A percentile compares a stretch with the other conserved stretches of the same genome.
Conservation (phyloP, 768 basidiomycete genomes). For the Pleurotus cornucopiae region DNA sequence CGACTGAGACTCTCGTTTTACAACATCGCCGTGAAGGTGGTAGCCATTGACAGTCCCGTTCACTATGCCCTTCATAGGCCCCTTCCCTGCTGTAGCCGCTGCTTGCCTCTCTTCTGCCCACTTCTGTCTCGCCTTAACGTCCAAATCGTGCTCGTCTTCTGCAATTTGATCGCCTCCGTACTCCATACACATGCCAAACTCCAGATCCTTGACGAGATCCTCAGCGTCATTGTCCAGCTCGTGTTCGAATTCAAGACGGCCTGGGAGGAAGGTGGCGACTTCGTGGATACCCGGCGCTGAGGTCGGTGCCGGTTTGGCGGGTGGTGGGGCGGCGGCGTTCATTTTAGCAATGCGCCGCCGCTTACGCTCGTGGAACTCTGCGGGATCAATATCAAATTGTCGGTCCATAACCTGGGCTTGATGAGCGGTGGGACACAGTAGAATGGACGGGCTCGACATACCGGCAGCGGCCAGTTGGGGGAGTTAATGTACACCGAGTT, state of each 20-base stretch:
- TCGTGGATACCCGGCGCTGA: conserved; percentile 93
- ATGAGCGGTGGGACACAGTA: conserved; percentile 1
- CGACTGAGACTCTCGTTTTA: conserved; percentile 23
- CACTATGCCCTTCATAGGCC: conserved; percentile 33
- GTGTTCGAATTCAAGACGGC: conserved; percentile 97
- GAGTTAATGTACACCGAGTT: conserved; percentile 75
- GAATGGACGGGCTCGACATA: conserved; percentile 28
- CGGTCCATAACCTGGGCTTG: conserved; percentile 44
- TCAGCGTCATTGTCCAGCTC: conserved; percentile 98
- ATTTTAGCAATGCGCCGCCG: conserved; percentile 83
- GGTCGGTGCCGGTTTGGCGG: conserved; percentile 74
- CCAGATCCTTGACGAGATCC: conserved; percentile 90
- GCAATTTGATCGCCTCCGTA: conserved; percentile 81
- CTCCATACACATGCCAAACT: conserved; percentile 84
- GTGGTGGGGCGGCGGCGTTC: conserved; percentile 50
- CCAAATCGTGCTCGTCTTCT: conserved; percentile 75
- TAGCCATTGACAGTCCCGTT: conserved; percentile 45
- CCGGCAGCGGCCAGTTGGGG: conserved; percentile 76
- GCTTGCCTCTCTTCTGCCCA: conserved; percentile 44
- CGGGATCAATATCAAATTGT: conserved; percentile 68
- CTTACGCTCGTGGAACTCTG: conserved; percentile 86
- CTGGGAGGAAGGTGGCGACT: conserved; percentile 88
- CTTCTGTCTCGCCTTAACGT: conserved; percentile 55
- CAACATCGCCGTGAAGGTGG: conserved; percentile 32
- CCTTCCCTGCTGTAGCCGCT: conserved; percentile 26